These are phyloP conservation scores for Cephalotrichum gorgonifer DNA, from an alignment of 2,329 filamentous ascomycete genomes.

Conservation along the genomic window DNA sequence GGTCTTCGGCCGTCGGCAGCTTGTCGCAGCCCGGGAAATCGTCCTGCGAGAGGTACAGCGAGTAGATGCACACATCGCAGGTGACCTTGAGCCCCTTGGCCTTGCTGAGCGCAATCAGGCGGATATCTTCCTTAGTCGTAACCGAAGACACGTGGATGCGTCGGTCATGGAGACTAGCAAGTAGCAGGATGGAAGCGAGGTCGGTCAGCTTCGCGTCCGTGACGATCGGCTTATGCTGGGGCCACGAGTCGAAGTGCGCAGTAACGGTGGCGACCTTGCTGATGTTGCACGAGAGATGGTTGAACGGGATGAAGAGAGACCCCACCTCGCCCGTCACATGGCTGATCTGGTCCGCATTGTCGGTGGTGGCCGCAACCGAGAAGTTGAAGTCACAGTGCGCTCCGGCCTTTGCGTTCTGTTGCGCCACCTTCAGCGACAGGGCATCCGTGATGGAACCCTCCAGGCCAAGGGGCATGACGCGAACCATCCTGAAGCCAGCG, in stretches of 20 bases:
- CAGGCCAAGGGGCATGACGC: constrained; percentile 66
- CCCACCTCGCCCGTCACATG: constrained; percentile 64
- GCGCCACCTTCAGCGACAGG: constrained; percentile 58
- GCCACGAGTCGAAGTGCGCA: constrained; percentile 70
- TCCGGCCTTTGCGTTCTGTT: constrained; percentile 57
- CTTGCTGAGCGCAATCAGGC: constrained; percentile 66
- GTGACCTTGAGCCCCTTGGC: constrained; percentile 73
- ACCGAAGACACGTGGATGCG: constrained; percentile 74
- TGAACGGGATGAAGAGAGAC: constrained; percentile 75
- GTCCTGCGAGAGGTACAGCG: constrained; percentile 61
- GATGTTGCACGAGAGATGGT: constrained; percentile 71
- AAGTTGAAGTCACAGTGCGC: constrained; percentile 72
- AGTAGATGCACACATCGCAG: constrained; percentile 73
- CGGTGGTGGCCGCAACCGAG: constrained; percentile 63
- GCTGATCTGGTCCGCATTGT: constrained; percentile 65
- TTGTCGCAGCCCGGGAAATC: constrained; percentile 59
- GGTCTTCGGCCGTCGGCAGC: constrained; percentile 58
- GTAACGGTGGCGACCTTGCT: constrained; percentile 74
- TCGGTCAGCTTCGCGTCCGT: constrained; percentile 75
- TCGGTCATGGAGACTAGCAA: constrained; percentile 68
- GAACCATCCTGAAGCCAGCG: constrained; percentile 70
- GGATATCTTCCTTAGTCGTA: constrained; percentile 72
- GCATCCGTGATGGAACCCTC: constrained; percentile 65
- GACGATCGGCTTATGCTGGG: constrained; percentile 66
- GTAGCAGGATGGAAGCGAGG: constrained; percentile 66